Conservation (phyloP, 2,329 filamentous ascomycete species). For the Colletotrichum trifolii region DNA sequence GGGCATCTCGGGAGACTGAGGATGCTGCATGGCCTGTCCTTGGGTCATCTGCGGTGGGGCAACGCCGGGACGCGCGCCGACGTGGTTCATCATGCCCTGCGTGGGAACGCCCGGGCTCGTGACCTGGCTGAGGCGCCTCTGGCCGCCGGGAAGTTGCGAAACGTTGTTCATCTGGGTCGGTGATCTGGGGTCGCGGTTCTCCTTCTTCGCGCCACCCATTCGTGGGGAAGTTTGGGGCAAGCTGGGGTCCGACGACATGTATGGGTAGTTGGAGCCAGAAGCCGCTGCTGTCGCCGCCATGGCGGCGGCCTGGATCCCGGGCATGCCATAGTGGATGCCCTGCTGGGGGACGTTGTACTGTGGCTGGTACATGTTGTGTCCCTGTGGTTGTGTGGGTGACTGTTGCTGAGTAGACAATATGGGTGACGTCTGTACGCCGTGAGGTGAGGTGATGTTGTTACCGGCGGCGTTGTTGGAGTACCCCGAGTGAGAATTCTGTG, state of each 20-base stretch:
- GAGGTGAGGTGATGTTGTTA: conserved; percentile 77
- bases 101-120: conserved; percentile 79
- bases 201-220: conserved; percentile 79
- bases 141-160: conserved; percentile 66
- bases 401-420: conserved; percentile 84
- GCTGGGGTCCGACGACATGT: conserved; percentile 77
- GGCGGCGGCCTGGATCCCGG: conserved; percentile 86
- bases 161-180: conserved; percentile 77
- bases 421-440: conserved; percentile 79
- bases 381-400: conserved; percentile 66
- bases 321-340: conserved; percentile 86
- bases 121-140: conserved; percentile 80
- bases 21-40: conserved; percentile 73
- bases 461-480: conserved; percentile 68
- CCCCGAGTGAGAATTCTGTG: conserved; percentile 72
- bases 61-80: conserved; percentile 60
- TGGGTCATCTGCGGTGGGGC: conserved; percentile 70
- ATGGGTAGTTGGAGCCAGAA: conserved; percentile 81
- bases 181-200: conserved; percentile 77
- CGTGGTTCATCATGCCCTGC: conserved; percentile 81
- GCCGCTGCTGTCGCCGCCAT: conserved; percentile 94
- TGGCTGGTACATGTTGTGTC: conserved; percentile 83
- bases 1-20: conserved; percentile 83
- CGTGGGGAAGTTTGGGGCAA: conserved; percentile 80
- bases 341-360: conserved; percentile 79